Percentiles rank a stretch among this genome's conserved stretches.
Conservation (phyloP, 495 filamentous ascomycete species). For the Sphaerosporella brunnea region DNA sequence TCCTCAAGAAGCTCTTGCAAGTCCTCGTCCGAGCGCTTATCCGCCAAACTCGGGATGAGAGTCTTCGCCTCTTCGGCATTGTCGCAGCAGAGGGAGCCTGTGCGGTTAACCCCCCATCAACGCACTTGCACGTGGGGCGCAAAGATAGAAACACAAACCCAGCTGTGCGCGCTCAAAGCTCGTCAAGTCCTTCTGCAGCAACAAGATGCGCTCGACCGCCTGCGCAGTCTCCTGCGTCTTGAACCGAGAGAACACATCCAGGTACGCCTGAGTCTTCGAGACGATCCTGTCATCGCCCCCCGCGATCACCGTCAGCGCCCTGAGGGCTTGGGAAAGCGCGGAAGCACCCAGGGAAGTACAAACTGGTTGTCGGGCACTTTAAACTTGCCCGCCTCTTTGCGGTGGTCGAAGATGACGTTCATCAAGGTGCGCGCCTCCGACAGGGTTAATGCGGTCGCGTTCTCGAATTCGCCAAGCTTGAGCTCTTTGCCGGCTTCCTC, state of each 20-base stretch:
- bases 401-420: constrained; percentile 62
- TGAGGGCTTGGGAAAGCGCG: background rate
- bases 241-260: constrained; percentile 85
- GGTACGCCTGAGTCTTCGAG: constrained; percentile 71
- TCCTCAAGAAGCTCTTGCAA: constrained; percentile 76
- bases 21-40: constrained; percentile 77
- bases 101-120: constrained; percentile 11
- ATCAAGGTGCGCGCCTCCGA: constrained; percentile 85
- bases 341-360: constrained; percentile 8
- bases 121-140: background rate
- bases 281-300: constrained; percentile 45
- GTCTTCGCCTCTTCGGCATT: constrained; percentile 89
- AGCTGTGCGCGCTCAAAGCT: constrained; percentile 88
- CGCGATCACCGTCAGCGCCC: background rate
- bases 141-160: constrained; percentile 47
- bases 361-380: constrained; percentile 51
- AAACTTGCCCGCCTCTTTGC: constrained; percentile 41
- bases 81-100: constrained; percentile 81
- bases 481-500: constrained; percentile 73
- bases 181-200: constrained; percentile 56
- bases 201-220: constrained; percentile 68
- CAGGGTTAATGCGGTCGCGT: constrained; percentile 70
- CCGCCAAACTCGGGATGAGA: constrained; percentile 70
- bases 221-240: constrained; percentile 87
- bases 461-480: constrained; percentile 77